Base-by-base conservation (phyloP, 2,329 filamentous ascomycete species). In the Teratosphaeriaceae sp. region DNA sequence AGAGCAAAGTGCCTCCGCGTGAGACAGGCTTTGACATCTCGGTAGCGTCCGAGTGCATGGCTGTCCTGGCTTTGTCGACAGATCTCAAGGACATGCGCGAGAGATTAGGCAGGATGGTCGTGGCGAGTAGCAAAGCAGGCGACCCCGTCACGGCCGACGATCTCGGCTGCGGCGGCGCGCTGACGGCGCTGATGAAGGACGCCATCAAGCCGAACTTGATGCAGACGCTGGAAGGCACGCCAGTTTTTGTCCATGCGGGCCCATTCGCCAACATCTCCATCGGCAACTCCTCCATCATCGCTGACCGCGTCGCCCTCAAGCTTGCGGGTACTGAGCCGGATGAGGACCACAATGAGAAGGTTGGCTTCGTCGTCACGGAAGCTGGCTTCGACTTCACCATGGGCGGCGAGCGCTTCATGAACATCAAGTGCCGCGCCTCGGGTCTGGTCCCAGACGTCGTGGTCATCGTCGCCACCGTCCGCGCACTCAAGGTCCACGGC, bases 331-430 rank as follows among this genome's bases (percentile, higher is more conserved):
- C 90, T 1, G 92, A 98, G 68, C 77, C 82, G 5, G 90, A 94
- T 52, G 92, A 97, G 71, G 79, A 94, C 57, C 79, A 89, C 59
- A 73, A 80, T 39, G 73, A 82, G 55, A 90, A 92, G 74, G 79
- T 85, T 22, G 92, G 92, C 8, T 97, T 92, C 58, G 90, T 96
- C 18, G 82, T 98, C 27, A 98, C 92, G 1, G 92, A 98, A 67
- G 90, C 92, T 41, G 92, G 92, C 8, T 98, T 98, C 66, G 92
- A 98, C 68, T 98, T 98, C 71, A 97, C 92, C 58, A 98, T 98
- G 92, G 92, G 92, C 52, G 92, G 92, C 50, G 92, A 98, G 76
- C 85, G 92, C 40, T 98, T 98, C 77, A 97, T 98, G 80, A 97
- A 98, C 74, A 97, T 98, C 75, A 98, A 98, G 76, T 97, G 92